phyloP scores from a whole-genome alignment of 495 filamentous ascomycete genomes.

The Beverwykella pulmonaria region DNA sequence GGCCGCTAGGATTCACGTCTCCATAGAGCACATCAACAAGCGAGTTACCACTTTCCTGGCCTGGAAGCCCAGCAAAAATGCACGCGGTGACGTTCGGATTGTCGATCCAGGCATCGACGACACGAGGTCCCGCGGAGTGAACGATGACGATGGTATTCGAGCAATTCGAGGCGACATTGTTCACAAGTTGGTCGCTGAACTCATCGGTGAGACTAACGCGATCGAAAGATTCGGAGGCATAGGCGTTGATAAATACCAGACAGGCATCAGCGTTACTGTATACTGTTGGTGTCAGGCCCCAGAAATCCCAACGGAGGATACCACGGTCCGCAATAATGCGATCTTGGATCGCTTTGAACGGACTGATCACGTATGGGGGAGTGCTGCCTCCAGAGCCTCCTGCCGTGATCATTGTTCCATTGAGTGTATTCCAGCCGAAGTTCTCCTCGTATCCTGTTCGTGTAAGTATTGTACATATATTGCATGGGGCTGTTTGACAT shows the following conservation, averaged over 20 bases:
- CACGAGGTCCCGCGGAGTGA: constrained; percentile 30
- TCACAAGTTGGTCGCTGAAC: constrained; percentile 37
- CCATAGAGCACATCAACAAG: constrained; percentile 36
- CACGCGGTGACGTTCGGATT: constrained; percentile 45
- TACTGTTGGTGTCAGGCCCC: constrained; percentile 39
- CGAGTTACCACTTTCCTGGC: constrained; percentile 36
- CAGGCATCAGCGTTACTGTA: constrained; percentile 43
- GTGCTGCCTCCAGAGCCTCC: constrained; percentile 34
- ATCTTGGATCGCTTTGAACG: neutral
- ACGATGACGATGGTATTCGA: constrained; percentile 43
- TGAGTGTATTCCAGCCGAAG: constrained; percentile 6
- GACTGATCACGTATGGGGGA: constrained; percentile 15
- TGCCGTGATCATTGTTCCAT: constrained; percentile 35
- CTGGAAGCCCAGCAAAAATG: constrained; percentile 40
- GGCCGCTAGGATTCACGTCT: constrained; percentile 20
- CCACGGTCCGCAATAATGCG: constrained; percentile 33
- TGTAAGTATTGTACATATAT: too few relatives aligned
- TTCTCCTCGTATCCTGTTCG: neutral
- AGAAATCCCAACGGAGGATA: constrained; percentile 47
- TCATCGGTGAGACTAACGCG: constrained; percentile 53
- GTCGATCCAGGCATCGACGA: constrained; percentile 35
- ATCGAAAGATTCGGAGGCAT: constrained; percentile 55
- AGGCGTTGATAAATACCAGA: constrained; percentile 61
- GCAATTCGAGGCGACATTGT: constrained; percentile 37
- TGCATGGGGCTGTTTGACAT: too few relatives aligned